Base-by-base conservation (phyloP, 257 asterid species). In the Capsicum pubescens region DNA sequence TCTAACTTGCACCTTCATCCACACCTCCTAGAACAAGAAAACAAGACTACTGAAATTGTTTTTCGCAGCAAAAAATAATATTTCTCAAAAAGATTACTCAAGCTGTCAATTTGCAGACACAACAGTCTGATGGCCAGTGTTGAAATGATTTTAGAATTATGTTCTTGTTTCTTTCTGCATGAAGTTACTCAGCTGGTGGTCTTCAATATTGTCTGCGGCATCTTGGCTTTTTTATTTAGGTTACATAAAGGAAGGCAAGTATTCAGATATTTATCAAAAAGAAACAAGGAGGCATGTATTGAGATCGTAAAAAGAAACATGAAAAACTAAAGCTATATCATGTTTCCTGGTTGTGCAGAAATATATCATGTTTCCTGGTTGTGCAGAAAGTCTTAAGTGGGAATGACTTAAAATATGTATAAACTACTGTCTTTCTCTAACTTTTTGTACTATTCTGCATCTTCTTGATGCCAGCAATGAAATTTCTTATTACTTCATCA, bases 181-280 rank as follows among this genome's bases (percentile, higher is more conserved):
- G 56, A 70, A 17, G 56, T 70, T 70, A 42, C 35, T 15, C 79
- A 42, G 56, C 70, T 63, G 42, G 17, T 16, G 35, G 56, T 42
- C 79, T 70, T 70, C 35, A 42, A 48, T 70, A 42, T 9, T 70
- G 11, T 70, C 42, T 70, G 79, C 35, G 0, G 10, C 79, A 70
- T 44, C 56, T 10, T 17, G 79, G 79, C 36, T 70, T 70, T 70
- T 42, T 70, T 70, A 46, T 70, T 69, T 70, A 61, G 79, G 35
- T 17, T 44, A 42, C 79, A 9, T 42, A 42, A 42, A 70, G 19
- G 56, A 46, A 42, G 42, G 79, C 56, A 17, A 70, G 56, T 42
- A 42, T 9, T 70, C 56, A 42, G 79, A 42, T 70, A 42, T 4
- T 69, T 10, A 2, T 70, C 56, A 70, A 70, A 70, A 42, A n/a